Evolutionary conservation across 192 early-diverging fungal genomes (phyloP).

Genomic region (Rhizophlyctis rosea): DNA sequence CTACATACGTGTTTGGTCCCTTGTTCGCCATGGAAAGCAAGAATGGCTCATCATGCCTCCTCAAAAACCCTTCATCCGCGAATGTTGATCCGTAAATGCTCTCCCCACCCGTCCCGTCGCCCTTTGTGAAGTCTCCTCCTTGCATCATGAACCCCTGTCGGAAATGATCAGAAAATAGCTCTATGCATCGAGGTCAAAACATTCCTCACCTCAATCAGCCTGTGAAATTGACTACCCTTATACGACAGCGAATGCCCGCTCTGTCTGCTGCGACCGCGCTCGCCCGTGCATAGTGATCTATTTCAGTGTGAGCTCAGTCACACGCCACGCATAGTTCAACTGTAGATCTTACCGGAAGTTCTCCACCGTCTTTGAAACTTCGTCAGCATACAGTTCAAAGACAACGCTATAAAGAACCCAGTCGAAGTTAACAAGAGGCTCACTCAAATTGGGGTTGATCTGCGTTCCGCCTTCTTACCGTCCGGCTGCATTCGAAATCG

Average conservation of each 20-base stretch:
- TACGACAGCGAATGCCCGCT: slow-evolving; percentile 76
- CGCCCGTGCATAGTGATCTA: slow-evolving; percentile 85
- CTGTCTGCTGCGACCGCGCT: slow-evolving; percentile 59
- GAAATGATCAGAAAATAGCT: too few relatives aligned
- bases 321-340: too few relatives aligned
- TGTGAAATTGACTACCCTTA: slow-evolving; percentile 63
- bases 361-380: slow-evolving; percentile 72
- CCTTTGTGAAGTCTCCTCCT: slow-evolving; percentile 65
- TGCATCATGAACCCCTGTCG: slow-evolving; percentile 89
- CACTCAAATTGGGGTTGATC: neutral
- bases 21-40: slow-evolving; percentile 86
- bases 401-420: slow-evolving; percentile 31
- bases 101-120: slow-evolving; percentile 61
- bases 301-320: too few relatives aligned
- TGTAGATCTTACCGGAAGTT: slow-evolving; percentile 81
- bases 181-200: too few relatives aligned
- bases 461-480: slow-evolving; percentile 13
- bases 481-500: slow-evolving; percentile 4
- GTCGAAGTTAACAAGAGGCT: neutral
- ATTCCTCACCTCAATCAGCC: slow-evolving; percentile 66
- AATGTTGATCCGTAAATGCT: slow-evolving; percentile 86
- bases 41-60: slow-evolving; percentile 45
- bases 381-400: slow-evolving; percentile 60
- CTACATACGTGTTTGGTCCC: slow-evolving; percentile 59
- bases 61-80: slow-evolving; percentile 54